Evolutionary conservation across 139 green algal genomes (phyloP).

Genomic region (Coelastrella sp.): DNA sequence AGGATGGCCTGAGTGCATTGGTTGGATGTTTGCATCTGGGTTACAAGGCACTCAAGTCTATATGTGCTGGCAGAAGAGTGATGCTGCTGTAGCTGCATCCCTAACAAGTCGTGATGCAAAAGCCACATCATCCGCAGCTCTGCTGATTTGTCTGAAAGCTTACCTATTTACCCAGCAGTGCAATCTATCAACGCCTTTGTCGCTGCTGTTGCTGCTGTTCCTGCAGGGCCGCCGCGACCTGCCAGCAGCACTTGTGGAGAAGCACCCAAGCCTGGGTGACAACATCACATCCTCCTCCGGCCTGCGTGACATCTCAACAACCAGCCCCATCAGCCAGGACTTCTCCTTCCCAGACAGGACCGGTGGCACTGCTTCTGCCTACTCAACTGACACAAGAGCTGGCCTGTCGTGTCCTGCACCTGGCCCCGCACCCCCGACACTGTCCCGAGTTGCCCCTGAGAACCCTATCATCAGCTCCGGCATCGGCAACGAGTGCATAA

Average conservation of each 20-base stretch:
- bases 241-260: not conserved
- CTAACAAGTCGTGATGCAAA: no score
- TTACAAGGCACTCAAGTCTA: no score
- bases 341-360: not conserved
- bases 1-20: no score
- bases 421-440: not conserved
- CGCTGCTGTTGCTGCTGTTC: not conserved
- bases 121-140: no score
- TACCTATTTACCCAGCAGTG: not conserved
- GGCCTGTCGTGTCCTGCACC: not conserved
- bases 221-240: slow-evolving; percentile 40
- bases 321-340: not conserved
- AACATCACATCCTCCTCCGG: not conserved
- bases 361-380: not conserved
- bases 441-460: not conserved
- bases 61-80: no score
- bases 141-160: not conserved
- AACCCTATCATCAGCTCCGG: not conserved
- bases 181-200: not conserved
- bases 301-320: not conserved
- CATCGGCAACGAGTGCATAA: not conserved
- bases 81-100: no score
- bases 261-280: slow-evolving; percentile 17
- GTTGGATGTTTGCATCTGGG: no score
- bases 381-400: not conserved